Conservation (phyloP, 2,329 filamentous ascomycete species). For the Trichoderma breve region DNA sequence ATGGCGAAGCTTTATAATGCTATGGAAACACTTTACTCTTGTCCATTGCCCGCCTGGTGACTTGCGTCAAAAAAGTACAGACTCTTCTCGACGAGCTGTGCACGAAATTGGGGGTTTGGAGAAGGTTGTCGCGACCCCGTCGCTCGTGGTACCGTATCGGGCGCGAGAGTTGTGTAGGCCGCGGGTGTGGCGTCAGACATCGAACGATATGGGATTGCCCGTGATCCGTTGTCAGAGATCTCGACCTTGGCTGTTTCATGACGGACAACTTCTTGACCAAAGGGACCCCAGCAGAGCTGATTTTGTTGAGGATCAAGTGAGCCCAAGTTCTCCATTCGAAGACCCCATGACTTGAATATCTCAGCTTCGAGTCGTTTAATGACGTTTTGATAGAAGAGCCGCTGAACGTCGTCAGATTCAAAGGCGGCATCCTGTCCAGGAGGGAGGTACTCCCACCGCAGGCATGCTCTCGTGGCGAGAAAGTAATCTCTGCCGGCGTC, state of each 20-base stretch:
- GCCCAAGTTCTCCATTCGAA: neutral
- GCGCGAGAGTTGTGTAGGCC: neutral
- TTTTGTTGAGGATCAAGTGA: constrained; percentile 4
- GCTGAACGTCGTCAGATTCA: neutral
- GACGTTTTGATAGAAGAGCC: constrained; percentile 6
- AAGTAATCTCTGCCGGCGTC: neutral
- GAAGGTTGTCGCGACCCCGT: neutral
- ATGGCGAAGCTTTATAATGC: neutral
- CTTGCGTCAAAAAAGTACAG: constrained; percentile 8
- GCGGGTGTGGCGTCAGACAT: neutral
- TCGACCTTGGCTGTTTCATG: neutral
- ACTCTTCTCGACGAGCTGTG: neutral
- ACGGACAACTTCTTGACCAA: constrained; percentile 4
- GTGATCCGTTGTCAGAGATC: neutral
- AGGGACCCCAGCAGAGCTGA: constrained; percentile 1
- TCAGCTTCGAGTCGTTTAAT: constrained; percentile 5
- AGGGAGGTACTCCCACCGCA: neutral
- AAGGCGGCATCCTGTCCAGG: neutral
- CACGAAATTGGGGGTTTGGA: neutral
- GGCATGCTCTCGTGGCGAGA: neutral
- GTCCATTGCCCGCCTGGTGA: neutral
- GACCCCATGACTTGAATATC: constrained; percentile 4
- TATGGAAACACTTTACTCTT: neutral
- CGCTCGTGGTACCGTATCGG: neutral
- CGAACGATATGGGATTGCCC: neutral